Base-by-base conservation (phyloP, 257 asterid genomes). In the Solanum tarijense region DNA sequence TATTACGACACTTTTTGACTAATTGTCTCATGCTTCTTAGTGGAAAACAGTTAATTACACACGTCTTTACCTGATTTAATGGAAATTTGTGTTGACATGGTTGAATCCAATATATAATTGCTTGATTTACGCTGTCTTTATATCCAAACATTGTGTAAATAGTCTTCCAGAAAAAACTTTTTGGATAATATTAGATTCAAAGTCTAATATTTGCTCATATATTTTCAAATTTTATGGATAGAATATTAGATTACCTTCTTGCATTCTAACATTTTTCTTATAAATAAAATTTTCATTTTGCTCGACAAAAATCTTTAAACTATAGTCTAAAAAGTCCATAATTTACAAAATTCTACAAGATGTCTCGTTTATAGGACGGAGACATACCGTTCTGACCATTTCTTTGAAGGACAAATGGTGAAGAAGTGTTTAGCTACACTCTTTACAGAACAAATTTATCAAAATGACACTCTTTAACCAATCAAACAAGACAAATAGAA, bases 371-470 rank as follows among this genome's bases (percentile, higher is more conserved):
- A 52, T 52, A 52, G 9, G 1, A 52, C 9, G 0, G n/a, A 52
- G 4, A 52, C 23, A 55, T 55, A 55, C 2, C 0, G 4, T 55
- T 55, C 0, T 55, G 65, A 55, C 2, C n/a, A 55, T 20, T 18
- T 20, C 65, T 55, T 55, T 55, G 9, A 55, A 55, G 10, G n/a
- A 1, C 0, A 5, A 58, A 58, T 0, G 27, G n/a, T 52, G 11
- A 58, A 58, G 1, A 58, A 58, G 27, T 58, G 2, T 20, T 58
- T 58, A 7, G 5, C 4, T 0, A 7, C 9, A 52, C 1, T 55
- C 0, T 3, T 20, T 58, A 7, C 2, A 5, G 11, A 58, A 58
- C 0, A 58, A 1, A 0, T 1, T 21, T 21, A 58, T 8, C 5
- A 21, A 58, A 20, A 0, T 2, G 25, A 46, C 60, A 14, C 5